Base-by-base conservation (phyloP, 305 asterid species). In the Caryopteris hybrid region DNA sequence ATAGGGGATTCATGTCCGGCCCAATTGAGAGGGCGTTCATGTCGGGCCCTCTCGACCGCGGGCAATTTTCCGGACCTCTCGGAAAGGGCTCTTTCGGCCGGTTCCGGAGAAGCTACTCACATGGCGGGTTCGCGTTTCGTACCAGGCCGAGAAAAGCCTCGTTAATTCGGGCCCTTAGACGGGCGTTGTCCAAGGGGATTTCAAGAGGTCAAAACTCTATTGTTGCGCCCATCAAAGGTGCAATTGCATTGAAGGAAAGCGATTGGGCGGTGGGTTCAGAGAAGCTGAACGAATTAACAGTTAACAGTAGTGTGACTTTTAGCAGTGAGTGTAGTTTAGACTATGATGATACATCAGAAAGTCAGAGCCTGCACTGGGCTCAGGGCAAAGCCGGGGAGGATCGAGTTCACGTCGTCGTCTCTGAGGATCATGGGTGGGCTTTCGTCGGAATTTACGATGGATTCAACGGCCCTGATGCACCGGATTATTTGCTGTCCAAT, bases 321-420 rank as follows among this genome's bases (percentile, higher is more conserved):
- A 81, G 91, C 66, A 80, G 88, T n/a, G 92, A 88, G 76, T 81
- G 79, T 69, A 88, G 92, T 60, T 74, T 88, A 66, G 88, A 85
- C 4, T 86, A 87, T 29, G 87, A 78, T 52, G 89, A 76, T 57
- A 73, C 88, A 13, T 67, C 66, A 25, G 86, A 74, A 48, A 72
- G 46, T 68, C 88, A 79, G 71, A 81, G 87, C 77, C 82, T 90
- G 61, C 93, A 88, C 75, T 90, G 97, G 97, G 97, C 97, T 47
- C 93, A 85, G 68, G 97, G 97, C 5, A 90, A 84, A 83, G 95
- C 95, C 0, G 97, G 95, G 16, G 97, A 90, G 72, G 97, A 90
- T 79, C 82, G 97, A 22, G 93, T 84, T 55, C 93, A 90, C 50
- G 95, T 90, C 16, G 95, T 90, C 39, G 91, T 90, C 31, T 86